Evolutionary conservation across 2,329 filamentous ascomycete genomes (phyloP).

Genomic region (Colletotrichum sojae): DNA sequence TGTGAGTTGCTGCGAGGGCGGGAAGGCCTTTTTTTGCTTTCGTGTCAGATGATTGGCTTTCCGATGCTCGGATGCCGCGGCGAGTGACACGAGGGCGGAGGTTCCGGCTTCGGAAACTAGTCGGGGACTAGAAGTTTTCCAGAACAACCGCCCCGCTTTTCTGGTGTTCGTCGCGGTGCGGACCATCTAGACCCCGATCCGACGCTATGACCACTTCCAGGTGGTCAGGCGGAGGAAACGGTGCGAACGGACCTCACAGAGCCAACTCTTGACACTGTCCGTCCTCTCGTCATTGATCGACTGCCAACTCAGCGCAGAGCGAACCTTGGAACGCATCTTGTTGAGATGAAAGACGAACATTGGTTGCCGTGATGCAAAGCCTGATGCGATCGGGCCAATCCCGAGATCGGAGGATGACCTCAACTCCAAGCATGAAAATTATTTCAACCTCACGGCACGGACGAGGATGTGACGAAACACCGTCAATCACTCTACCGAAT

Average conservation of each 20-base stretch:
- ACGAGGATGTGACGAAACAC: slow-evolving; percentile 35
- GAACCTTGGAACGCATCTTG: slow-evolving; percentile 7
- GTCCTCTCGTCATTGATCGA: slow-evolving; percentile 6
- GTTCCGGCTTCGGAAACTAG: slow-evolving; percentile 24
- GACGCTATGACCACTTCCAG: slow-evolving; percentile 32
- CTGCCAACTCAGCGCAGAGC: slow-evolving; percentile 31
- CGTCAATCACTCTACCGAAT: slow-evolving; percentile 32
- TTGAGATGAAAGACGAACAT: slow-evolving; percentile 24
- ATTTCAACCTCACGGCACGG: slow-evolving; percentile 27
- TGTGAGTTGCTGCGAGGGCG: slow-evolving; percentile 5
- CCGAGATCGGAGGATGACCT: slow-evolving; percentile 27
- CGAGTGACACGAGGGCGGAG: slow-evolving; percentile 9
- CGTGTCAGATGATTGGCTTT: slow-evolving; percentile 32
- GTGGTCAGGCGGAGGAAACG: slow-evolving; percentile 32
- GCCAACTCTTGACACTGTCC: background rate
- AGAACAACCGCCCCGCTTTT: slow-evolving; percentile 10
- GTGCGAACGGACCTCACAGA: background rate
- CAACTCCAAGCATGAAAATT: slow-evolving; percentile 34
- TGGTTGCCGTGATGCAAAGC: slow-evolving; percentile 11
- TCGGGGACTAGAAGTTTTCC: slow-evolving; percentile 39
- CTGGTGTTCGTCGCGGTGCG: slow-evolving; percentile 3
- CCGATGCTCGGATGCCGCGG: slow-evolving; percentile 33
- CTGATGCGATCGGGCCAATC: background rate
- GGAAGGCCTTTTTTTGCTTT: slow-evolving; percentile 30
- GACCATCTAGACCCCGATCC: slow-evolving; percentile 26